Base-by-base conservation (phyloP, 306 rosid genomes). In the Begonia fuchsioides region DNA sequence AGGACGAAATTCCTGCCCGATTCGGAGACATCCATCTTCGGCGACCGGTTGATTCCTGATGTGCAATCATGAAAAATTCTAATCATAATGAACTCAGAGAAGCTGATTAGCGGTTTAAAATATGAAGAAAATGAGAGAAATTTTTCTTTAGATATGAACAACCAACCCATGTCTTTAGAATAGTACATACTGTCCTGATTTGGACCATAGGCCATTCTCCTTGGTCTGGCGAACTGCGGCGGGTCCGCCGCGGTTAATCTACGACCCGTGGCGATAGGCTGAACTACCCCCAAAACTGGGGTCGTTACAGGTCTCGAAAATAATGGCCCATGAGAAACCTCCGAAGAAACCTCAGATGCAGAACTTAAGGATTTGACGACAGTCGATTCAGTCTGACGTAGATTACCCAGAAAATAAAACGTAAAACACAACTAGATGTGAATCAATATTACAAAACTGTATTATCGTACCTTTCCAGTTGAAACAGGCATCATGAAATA, bases 21-120 rank as follows among this genome's bases (percentile, higher is more conserved):
- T 67, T 86, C 93, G 47, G 78, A 85, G 49, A 86, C 68, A 69
- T 86, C 87, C 79, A 78, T 78, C 65, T 85, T 81, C 13, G 95
- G 95, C 10, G 79, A 76, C 87, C 87, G 78, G 56, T 63, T 82
- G 26, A 43, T 56, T 47, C 79, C 93, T 81, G 55, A 51, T 38
- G n/a, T n/a, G 39, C 8, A 12, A 8, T 52, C 12, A 19, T 11
- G 57, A 26, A 26, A 26, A 26, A 26, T 26, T 32, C n/a, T n/a
- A n/a, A n/a, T n/a, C n/a, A n/a, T n/a, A n/a, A n/a, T n/a, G n/a
- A n/a, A n/a, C n/a, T 13, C 46, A 35, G 13, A 1, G 4, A 38
- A 39, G n/a, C 17, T 39, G 47, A n/a, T 17, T 17, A 40, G 1
- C 19, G 17, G 12, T 9, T 12, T 40, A 8, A 8, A 14, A 12